Base-by-base conservation (phyloP, 78 protist species). In the Chrysochromulina parva region DNA sequence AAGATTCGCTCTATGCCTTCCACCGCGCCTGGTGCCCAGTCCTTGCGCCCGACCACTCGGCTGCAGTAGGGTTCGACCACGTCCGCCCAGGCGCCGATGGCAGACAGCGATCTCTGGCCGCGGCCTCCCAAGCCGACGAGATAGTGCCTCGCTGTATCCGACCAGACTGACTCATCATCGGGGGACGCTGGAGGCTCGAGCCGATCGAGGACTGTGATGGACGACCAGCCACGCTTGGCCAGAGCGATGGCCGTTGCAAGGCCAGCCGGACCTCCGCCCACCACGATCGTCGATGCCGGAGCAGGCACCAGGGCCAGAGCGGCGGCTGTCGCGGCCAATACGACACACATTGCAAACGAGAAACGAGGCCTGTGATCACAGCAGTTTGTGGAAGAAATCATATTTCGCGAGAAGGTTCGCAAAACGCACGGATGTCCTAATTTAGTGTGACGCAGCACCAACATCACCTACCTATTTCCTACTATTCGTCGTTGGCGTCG, bases 201-300 rank as follows among this genome's bases (percentile, higher is more conserved):
- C 48, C 86, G 84, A 47, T 89, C 91, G 59, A 28, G n/a, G n/a
- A 89, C 86, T 10, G 4, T 9, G 13, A 91, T 84, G 65, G 52
- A 4, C 10, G 28, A 66, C 90, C 80, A 84, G 78, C 93, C 93
- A 3, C 65, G 54, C 24, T 22, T 59, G 3, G 89, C 90, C 38
- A 91, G 89, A 66, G 81, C 57, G 73, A 91, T 80, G 24, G 93
- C 93, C 16, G 93, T 91, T 55, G 89, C 90, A 9, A 91, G 89
- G 17, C 93, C 93, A 2, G 90, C 76, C n/a, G 93, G 93, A 9
- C 93, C 93, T 13, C 62, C 87, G 5, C 92, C 92, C 6, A 90
- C 86, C 16, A 90, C 76, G 26, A 55, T 74, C 1, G 89, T 85
- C 73, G 85, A 38, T 38, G 38, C 38, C 38, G 38, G 38, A 38